Evolutionary conservation across 352 stramenopile genomes (phyloP).

Genomic region (Phytopythium litorale): DNA sequence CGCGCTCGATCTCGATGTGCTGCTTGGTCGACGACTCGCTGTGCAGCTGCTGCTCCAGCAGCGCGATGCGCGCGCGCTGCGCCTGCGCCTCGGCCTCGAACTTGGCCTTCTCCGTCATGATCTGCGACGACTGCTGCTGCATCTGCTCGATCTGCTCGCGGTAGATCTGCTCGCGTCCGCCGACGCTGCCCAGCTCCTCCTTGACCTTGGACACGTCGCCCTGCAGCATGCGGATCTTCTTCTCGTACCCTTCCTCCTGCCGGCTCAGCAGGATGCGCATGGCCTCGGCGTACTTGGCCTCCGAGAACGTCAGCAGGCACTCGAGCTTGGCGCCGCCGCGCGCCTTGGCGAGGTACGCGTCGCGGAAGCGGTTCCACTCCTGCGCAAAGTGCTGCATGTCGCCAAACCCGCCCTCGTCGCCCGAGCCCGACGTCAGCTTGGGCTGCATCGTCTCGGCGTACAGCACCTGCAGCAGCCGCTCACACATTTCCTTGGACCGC

Average conservation of each 20-base stretch:
- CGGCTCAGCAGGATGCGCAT: constrained; percentile 78
- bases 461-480: constrained; percentile 72
- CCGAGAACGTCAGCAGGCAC: constrained; percentile 69
- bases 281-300: constrained; percentile 77
- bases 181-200: constrained; percentile 77
- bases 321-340: constrained; percentile 70
- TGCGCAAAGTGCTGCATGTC: constrained; percentile 80
- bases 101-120: constrained; percentile 70
- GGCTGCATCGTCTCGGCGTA: constrained; percentile 81
- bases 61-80: constrained; percentile 60
- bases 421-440: constrained; percentile 44
- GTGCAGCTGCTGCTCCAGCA: constrained; percentile 63
- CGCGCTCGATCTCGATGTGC: constrained; percentile 69
- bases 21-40: constrained; percentile 62
- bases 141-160: constrained; percentile 87
- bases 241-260: constrained; percentile 84
- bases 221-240: constrained; percentile 76
- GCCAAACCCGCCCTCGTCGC: constrained; percentile 53
- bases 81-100: constrained; percentile 64
- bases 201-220: constrained; percentile 73
- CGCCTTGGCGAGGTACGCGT: constrained; percentile 69
- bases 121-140: constrained; percentile 66
- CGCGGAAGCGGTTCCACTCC: constrained; percentile 69
- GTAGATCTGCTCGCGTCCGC: constrained; percentile 80
- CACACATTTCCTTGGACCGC: constrained; percentile 76